Evolutionary conservation across 306 rosid genomes (phyloP).

Genomic region (Quercus ilex): DNA sequence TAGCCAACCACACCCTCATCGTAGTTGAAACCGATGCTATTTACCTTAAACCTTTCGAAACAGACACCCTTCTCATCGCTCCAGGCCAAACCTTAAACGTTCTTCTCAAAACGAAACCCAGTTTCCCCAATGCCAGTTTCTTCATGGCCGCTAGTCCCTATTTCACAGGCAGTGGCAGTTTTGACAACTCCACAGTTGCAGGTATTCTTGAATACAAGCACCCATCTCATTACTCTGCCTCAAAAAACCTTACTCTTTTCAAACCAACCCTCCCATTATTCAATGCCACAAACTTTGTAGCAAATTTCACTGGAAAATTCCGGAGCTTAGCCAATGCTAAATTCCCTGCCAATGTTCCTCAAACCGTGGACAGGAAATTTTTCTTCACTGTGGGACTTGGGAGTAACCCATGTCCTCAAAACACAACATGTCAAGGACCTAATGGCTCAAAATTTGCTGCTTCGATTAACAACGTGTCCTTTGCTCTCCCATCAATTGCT

Average conservation of each 20-base stretch:
- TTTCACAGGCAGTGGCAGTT: slow-evolving; percentile 49
- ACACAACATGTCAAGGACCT: slow-evolving; percentile 84
- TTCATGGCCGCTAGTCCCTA: slow-evolving; percentile 65
- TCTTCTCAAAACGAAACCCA: slow-evolving; percentile 56
- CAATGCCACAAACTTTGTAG: slow-evolving; percentile 62
- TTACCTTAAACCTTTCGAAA: slow-evolving; percentile 65
- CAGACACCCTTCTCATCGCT: slow-evolving; percentile 40
- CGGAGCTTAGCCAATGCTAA: slow-evolving; percentile 48
- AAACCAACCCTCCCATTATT: slow-evolving; percentile 59
- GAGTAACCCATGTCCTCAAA: slow-evolving; percentile 60
- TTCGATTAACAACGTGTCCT: slow-evolving; percentile 64
- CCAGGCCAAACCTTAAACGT: slow-evolving; percentile 83
- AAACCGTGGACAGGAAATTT: slow-evolving; percentile 47
- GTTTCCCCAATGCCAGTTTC: slow-evolving; percentile 54
- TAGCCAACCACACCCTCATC: slow-evolving; percentile 67
- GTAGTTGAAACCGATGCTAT: slow-evolving; percentile 73
- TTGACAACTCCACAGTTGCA: slow-evolving; percentile 72
- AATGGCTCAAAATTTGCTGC: slow-evolving; percentile 69
- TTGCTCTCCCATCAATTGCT: slow-evolving; percentile 66
- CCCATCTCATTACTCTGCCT: slow-evolving; percentile 13
- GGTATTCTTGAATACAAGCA: slow-evolving; percentile 59
- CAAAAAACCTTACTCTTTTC: slow-evolving; percentile 26
- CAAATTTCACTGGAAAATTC: slow-evolving; percentile 42
- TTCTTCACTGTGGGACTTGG: slow-evolving; percentile 78
- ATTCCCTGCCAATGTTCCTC: slow-evolving; percentile 68